A percentile compares a stretch with the other conserved stretches of the same genome.
These are phyloP conservation scores for Tetracladium setigerum DNA, from an alignment of 495 filamentous ascomycete species.

Conservation along the genomic window DNA sequence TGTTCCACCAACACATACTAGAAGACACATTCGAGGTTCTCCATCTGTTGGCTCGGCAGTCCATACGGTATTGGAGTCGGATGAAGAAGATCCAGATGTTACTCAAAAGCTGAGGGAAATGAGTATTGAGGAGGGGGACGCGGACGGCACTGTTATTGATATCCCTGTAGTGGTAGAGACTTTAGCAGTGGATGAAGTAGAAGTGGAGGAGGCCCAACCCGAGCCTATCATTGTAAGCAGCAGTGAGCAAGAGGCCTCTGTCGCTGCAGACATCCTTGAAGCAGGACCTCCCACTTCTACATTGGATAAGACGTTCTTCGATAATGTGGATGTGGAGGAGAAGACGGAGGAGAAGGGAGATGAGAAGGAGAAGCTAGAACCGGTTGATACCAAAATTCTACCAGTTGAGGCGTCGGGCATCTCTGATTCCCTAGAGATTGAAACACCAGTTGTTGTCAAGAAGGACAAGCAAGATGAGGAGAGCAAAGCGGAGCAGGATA, in stretches of 20 bases:
- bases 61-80: slow-evolving; percentile 61
- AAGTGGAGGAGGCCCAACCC: neutral
- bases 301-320: slow-evolving; percentile 9
- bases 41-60: slow-evolving; percentile 70
- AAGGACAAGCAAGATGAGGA: slow-evolving; percentile 41
- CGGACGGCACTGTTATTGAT: slow-evolving; percentile 17
- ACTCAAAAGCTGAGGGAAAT: slow-evolving; percentile 20
- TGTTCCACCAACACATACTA: slow-evolving; percentile 52
- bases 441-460: slow-evolving; percentile 30
- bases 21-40: slow-evolving; percentile 62
- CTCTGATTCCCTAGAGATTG: slow-evolving; percentile 15
- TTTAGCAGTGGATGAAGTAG: slow-evolving; percentile 13
- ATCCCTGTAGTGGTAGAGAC: slow-evolving; percentile 22
- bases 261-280: neutral
- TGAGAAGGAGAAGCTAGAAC: slow-evolving; percentile 18
- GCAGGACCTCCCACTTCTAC: slow-evolving; percentile 4
- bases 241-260: slow-evolving; percentile 26
- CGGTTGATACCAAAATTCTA: slow-evolving; percentile 14
- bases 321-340: slow-evolving; percentile 8
- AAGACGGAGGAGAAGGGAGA: slow-evolving; percentile 10
- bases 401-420: neutral
- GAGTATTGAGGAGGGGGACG: slow-evolving; percentile 26
- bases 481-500: slow-evolving; percentile 30
- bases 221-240: neutral
- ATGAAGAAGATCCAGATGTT: slow-evolving; percentile 51